Evolutionary conservation across 2,329 filamentous ascomycete species (phyloP), one percentile per base, ranked within the genome.

Genomic region (Neophaeococcomyces mojaviensis): DNA sequence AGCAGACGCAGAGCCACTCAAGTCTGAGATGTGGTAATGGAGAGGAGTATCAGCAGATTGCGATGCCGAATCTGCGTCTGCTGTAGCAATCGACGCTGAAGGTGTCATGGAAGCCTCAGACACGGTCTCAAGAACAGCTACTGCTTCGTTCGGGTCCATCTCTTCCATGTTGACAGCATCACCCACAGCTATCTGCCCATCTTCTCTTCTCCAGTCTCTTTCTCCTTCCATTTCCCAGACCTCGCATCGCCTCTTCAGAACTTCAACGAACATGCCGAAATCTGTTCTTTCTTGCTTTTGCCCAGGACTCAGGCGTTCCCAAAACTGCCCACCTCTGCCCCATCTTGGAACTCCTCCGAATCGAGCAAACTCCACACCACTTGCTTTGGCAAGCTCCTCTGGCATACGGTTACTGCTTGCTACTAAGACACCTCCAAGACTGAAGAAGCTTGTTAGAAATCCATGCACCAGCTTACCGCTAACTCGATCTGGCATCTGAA

Each of bases 351-450:
- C 30, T 72, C 67, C 56, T 64, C 77, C 26, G 66, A 67, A 0
- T 77, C 74, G 4, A 9, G 72, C 67, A 58, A 85, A 88, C 50
- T 84, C 78, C 19, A 82, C 73, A 0, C 86, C 86, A 1, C 79
- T 79, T 0, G 85, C 86, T 53, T 86, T 88, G 37, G 78, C 82
- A 40, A 92, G 64, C 59, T 89, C 86, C 57, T 90, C 86, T 0
- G 86, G 86, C 80, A 90, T 85, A 6, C 86, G 78, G 61, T 92
- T 92, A 3, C 83, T 88, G 0, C 84, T 88, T 1, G 85, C 86
- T 31, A 92, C 74, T 13, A 92, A 68, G 0, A 92, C 86, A 6
- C 86, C 86, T 0, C 86, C 86, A 2, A 90, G 72, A 51, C 89
- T 84, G 59, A 90, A 90, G 66, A 90, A 90, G 1, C 77, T 74